phyloP scores from a whole-genome alignment of 2,329 filamentous ascomycete genomes.

The Neocatenulostroma microsporum region DNA sequence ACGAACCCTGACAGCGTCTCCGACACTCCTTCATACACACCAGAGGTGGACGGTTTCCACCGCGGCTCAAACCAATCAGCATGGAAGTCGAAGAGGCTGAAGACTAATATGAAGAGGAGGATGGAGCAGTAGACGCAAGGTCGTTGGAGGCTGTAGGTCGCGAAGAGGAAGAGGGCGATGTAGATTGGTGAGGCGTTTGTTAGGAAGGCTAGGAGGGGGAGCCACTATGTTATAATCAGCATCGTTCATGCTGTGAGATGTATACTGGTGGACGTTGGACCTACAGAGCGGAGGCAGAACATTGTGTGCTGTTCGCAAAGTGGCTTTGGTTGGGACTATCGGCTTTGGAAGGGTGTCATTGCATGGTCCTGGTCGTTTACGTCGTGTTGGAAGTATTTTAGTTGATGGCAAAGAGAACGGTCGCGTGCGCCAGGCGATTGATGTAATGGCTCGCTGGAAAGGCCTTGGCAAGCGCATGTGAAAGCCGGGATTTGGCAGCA shows the following conservation, averaged over 20 bases:
- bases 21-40: slow-evolving; percentile 11
- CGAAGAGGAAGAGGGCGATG: slow-evolving; percentile 56
- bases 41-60: slow-evolving; percentile 17
- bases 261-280: not conserved
- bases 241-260: no score
- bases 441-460: no score
- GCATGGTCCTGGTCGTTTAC: slow-evolving; percentile 6
- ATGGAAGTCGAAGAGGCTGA: slow-evolving; percentile 88
- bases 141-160: slow-evolving; percentile 92
- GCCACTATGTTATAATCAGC: not conserved
- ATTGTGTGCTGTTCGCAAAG: slow-evolving; percentile 1
- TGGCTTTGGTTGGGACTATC: not conserved
- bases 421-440: no score
- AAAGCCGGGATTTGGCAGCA: no score
- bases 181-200: slow-evolving; percentile 43
- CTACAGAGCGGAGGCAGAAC: slow-evolving; percentile 9
- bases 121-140: slow-evolving; percentile 98
- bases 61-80: slow-evolving; percentile 93
- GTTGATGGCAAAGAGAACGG: no score
- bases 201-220: slow-evolving; percentile 3
- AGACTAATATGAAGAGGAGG: slow-evolving; percentile 87
- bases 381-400: no score
- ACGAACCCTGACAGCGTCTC: slow-evolving; percentile 30
- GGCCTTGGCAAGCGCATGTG: no score
- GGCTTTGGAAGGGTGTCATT: not conserved